A percentile compares a stretch with the other conserved stretches of the same genome.
These are phyloP conservation scores for Pestalotiopsis sp. DNA, from an alignment of 2,329 filamentous ascomycete species.

Conservation along the genomic window DNA sequence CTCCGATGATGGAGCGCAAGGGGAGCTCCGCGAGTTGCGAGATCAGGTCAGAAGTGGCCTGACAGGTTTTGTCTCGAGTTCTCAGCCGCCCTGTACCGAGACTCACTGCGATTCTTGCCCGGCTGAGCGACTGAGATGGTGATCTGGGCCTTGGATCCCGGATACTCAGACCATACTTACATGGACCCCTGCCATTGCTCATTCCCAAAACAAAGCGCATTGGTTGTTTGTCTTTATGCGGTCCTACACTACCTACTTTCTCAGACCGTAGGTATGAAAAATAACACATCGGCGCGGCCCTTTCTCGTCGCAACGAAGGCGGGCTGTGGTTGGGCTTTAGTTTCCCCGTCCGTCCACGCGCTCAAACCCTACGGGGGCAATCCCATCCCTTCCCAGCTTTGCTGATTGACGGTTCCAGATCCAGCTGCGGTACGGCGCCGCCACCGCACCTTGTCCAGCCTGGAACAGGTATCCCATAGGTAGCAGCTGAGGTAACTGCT, in stretches of 20 bases:
- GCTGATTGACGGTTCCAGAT: background rate
- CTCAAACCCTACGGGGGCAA: background rate
- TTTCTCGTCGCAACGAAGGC: background rate
- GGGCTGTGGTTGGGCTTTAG: slow-evolving; percentile 7
- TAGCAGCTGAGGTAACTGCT: slow-evolving; percentile 1
- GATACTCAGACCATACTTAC: slow-evolving; percentile 6
- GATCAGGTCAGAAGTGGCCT: slow-evolving; percentile 10
- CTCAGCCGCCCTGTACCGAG: background rate
- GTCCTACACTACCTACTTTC: slow-evolving; percentile 1
- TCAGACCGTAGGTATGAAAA: background rate
- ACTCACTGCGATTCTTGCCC: too few relatives aligned
- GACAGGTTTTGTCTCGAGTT: background rate
- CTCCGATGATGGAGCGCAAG: slow-evolving; percentile 1
- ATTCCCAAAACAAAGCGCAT: slow-evolving; percentile 1
- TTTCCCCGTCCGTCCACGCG: slow-evolving; percentile 7
- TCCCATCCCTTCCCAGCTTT: background rate
- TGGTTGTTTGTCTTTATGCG: slow-evolving; percentile 5
- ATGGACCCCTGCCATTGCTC: slow-evolving; percentile 1
- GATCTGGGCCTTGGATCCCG: background rate
- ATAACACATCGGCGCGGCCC: background rate
- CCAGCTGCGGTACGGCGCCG: background rate
- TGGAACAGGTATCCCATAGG: background rate
- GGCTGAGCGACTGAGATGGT: background rate
- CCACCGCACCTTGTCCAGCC: background rate
- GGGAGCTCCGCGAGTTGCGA: slow-evolving; percentile 7